A percentile compares a stretch with the other conserved stretches of the same genome.
Conservation (phyloP, 768 basidiomycete genomes). For the Termitomyces sp. region DNA sequence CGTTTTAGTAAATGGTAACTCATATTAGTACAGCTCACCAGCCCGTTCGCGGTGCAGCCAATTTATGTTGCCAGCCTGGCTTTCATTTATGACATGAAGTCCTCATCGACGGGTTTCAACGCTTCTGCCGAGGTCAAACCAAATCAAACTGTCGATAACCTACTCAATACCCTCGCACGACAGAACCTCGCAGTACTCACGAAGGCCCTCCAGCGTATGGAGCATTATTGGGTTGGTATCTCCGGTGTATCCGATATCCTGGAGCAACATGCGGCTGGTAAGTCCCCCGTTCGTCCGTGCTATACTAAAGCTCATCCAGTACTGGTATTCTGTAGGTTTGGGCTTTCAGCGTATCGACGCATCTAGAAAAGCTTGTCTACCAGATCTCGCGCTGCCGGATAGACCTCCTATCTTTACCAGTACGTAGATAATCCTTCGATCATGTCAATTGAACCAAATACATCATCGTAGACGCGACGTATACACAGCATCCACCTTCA, state of each 20-base stretch:
- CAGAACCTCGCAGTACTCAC: conserved; percentile 12
- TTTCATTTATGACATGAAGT: conserved; percentile 11
- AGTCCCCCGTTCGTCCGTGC: neutral
- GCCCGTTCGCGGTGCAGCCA: conserved; percentile 12
- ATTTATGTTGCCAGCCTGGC: conserved; percentile 11
- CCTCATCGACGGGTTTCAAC: neutral
- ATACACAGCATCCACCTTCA: neutral
- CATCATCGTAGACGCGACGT: neutral
- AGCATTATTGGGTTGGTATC: conserved; percentile 14
- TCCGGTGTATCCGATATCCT: conserved; percentile 8
- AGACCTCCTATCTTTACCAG: conserved; percentile 5
- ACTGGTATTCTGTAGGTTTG: neutral
- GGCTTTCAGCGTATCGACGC: conserved; percentile 9
- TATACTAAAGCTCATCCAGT: neutral
- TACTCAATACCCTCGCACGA: conserved; percentile 9
- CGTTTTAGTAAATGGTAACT: neutral
- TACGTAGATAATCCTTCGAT: neutral
- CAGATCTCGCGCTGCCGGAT: conserved; percentile 2
- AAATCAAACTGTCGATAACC: conserved; percentile 9
- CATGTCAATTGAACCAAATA: neutral
- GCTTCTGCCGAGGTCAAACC: conserved; percentile 1
- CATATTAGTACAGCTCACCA: conserved; percentile 4
- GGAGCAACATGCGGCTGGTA: conserved; percentile 9
- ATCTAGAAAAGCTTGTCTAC: conserved; percentile 3
- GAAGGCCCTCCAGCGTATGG: conserved; percentile 11